These are phyloP conservation scores for Saccharomyces cerevisiae DNA, from an alignment of 805 yeast genomes.

Conservation along the genomic window DNA sequence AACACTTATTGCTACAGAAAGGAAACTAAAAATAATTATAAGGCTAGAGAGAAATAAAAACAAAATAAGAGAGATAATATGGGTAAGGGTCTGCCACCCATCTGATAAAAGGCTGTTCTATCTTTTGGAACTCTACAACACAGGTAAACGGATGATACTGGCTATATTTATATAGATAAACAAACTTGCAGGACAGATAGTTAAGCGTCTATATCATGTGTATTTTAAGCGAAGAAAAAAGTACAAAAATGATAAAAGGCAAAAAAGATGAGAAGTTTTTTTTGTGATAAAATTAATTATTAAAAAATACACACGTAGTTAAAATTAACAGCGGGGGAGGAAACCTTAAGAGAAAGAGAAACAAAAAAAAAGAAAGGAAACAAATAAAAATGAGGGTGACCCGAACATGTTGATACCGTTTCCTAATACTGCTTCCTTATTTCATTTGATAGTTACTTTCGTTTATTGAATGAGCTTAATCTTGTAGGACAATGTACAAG, in stretches of 20 bases:
- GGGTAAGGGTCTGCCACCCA: background rate
- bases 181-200: background rate
- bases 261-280: background rate
- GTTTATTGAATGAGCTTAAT: background rate
- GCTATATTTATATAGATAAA: background rate
- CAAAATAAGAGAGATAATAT: background rate
- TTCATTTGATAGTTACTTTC: background rate
- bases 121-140: background rate
- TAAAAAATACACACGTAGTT: background rate
- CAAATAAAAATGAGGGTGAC: background rate
- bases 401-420: background rate
- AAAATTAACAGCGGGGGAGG: background rate
- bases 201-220: background rate
- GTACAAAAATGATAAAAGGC: background rate
- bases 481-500: slow-evolving; percentile 44
- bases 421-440: background rate
- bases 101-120: background rate
- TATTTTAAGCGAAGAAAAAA: background rate
- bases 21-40: background rate
- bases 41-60: background rate
- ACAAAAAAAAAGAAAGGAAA: background rate
- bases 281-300: background rate
- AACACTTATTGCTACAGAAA: background rate
- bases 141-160: background rate
- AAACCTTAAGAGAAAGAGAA: background rate